A percentile compares a stretch with the other conserved stretches of the same genome.
These are phyloP conservation scores for Hyphodiscus hymeniophilus DNA, from an alignment of 495 filamentous ascomycete genomes.

Conservation along the genomic window DNA sequence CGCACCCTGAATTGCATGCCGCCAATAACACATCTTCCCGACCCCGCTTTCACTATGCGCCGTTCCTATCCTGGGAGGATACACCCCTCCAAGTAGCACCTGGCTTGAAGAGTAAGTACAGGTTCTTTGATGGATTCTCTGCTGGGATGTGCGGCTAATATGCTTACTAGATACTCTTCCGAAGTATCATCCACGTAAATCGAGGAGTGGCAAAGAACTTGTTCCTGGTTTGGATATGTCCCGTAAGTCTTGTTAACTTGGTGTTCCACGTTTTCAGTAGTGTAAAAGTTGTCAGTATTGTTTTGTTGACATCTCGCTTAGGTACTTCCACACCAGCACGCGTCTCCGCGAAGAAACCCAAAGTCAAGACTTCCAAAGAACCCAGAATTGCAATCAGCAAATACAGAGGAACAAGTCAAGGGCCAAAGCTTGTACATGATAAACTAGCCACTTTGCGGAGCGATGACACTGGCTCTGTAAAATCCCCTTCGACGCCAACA, in stretches of 20 bases:
- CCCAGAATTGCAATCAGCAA: constrained; percentile 6
- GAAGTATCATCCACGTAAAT: constrained; percentile 18
- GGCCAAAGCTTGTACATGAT: not conserved
- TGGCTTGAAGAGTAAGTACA: constrained; percentile 16
- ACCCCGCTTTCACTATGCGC: constrained; percentile 10
- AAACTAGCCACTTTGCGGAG: constrained; percentile 5
- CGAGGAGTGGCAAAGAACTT: constrained; percentile 13
- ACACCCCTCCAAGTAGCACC: constrained; percentile 12
- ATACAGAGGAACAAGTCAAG: constrained; percentile 12
- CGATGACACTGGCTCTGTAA: constrained; percentile 20
- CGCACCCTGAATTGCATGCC: constrained; percentile 8
- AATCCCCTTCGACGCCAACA: constrained; percentile 26
- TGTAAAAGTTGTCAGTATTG: not conserved
- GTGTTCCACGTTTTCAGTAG: no score
- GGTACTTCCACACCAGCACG: constrained; percentile 7
- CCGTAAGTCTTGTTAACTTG: constrained; percentile 10
- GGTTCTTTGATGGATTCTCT: not conserved
- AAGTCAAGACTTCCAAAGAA: constrained; percentile 9
- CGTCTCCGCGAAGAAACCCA: constrained; percentile 4
- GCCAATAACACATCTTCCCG: constrained; percentile 1
- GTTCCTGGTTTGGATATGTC: constrained; percentile 17
- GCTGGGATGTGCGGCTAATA: not conserved
- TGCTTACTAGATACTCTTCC: constrained; percentile 12
- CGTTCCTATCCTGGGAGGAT: constrained; percentile 10
- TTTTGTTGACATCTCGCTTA: constrained; percentile 1